Percentiles rank a stretch among this genome's conserved stretches.
These are phyloP conservation scores for Saccharum officinarum DNA, from an alignment of 176 grass and related monocot species.

Conservation along the genomic window DNA sequence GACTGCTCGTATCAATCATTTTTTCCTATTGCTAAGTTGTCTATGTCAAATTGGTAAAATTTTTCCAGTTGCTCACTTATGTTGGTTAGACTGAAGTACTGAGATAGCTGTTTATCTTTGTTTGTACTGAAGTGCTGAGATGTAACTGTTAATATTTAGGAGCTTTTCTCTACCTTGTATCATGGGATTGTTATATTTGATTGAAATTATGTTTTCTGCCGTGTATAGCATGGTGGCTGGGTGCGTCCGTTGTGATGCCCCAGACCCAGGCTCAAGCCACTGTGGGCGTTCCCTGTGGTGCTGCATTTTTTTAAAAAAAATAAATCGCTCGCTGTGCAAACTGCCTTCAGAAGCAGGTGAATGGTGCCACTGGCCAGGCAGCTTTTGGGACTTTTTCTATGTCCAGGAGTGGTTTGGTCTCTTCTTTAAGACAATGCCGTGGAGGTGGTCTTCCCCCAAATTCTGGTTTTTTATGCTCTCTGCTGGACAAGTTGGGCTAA, in stretches of 20 bases:
- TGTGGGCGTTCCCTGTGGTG: neutral
- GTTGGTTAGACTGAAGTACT: neutral
- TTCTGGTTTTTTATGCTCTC: neutral
- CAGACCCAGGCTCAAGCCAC: neutral
- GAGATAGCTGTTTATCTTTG: neutral
- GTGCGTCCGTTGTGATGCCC: neutral
- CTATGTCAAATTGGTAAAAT: neutral
- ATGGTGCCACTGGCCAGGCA: neutral
- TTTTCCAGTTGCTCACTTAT: neutral
- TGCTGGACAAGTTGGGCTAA: neutral
- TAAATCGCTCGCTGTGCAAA: neutral
- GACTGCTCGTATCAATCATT: neutral
- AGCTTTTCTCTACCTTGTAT: neutral
- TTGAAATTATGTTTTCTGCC: neutral
- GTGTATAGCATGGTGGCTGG: neutral
- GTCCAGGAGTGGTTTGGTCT: neutral
- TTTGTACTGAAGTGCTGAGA: neutral
- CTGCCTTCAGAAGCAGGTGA: neutral
- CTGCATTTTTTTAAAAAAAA: neutral
- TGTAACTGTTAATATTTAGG: neutral
- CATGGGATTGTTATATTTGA: neutral
- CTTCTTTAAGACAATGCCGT: neutral
- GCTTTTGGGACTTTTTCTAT: neutral
- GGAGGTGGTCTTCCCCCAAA: neutral
- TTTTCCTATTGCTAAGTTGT: neutral